Base-by-base conservation (phyloP, 192 early-diverging fungal genomes). In the Coemansia sp. region DNA sequence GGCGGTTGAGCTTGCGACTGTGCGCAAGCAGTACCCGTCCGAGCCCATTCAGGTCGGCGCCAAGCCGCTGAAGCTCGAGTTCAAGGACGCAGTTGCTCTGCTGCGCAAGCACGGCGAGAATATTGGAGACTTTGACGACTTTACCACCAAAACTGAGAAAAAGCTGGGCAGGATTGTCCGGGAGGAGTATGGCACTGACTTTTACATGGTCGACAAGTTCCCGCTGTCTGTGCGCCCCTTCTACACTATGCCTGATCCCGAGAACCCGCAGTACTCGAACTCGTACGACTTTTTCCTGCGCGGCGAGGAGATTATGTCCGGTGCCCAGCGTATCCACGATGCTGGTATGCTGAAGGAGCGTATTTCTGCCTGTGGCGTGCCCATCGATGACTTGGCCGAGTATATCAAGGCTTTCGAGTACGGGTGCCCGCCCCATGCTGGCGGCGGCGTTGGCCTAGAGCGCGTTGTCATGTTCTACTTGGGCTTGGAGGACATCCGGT, bases 251-350 rank as follows among this genome's bases (percentile, higher is more conserved):
- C 96, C 96, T 30, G 96, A 98, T 76, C 92, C 98, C 24, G 77
- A 79, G 29, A 80, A 90, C 68, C 84, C 88, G 12, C 84, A 86
- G 59, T 99, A 98, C 86, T 95, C 94, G 74, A 99, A 99, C 92
- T 98, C 95, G 35, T 99, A 97, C 79, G 98, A 99, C 85, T 97
- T 99, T 82, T 99, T 99, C 84, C 93, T 99, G 85, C 91, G 98
- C 67, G 96, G 96, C 43, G 94, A 99, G 78, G 98, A 99, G 77
- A 98, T 99, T 77, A 86, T 98, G 67, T 98, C 96, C 24, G 98
- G 98, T 32, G 98, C 96, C 15, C 98, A 99, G 86, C 95, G 98
- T 88, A 87, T 99, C 56, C 98, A 99, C 75, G 95, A 99, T 74
- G 74, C 95, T 3, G 87, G 73, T 16, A 84, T 91, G 55, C 85